A percentile compares a stretch with the other conserved stretches of the same genome.
phyloP scores from a whole-genome alignment of 1,139 yeast genomes.

The Candida sp. region DNA sequence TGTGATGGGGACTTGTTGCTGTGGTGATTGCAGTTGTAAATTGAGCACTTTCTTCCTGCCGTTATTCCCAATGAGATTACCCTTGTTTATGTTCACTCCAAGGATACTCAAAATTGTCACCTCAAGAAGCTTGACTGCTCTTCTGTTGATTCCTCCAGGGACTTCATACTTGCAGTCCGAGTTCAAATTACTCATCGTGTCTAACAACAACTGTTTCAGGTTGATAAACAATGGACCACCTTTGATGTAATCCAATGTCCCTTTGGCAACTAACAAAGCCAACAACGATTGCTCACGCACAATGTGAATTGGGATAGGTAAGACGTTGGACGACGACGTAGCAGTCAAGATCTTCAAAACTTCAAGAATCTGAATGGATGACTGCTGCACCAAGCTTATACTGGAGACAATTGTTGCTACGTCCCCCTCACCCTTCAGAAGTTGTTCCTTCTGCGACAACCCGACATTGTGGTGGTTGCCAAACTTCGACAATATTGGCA shows the following conservation, averaged over 20 bases:
- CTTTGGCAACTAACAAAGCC: conserved; percentile 74
- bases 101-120: conserved; percentile 58
- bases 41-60: conserved; percentile 19
- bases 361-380: conserved; percentile 68
- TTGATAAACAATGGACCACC: conserved; percentile 83
- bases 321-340: conserved; percentile 37
- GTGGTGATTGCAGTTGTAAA: conserved; percentile 6
- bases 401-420: conserved; percentile 33
- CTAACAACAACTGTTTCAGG: conserved; percentile 58
- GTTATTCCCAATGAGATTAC: conserved; percentile 4
- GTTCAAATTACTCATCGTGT: conserved; percentile 52
- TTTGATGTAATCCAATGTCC: conserved; percentile 80
- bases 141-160: conserved; percentile 65
- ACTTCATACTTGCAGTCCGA: conserved; percentile 54
- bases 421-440: conserved; percentile 31
- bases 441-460: conserved; percentile 42
- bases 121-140: conserved; percentile 60
- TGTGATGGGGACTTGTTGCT: conserved; percentile 21
- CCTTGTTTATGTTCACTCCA: conserved; percentile 33
- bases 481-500: conserved; percentile 66
- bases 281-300: conserved; percentile 71
- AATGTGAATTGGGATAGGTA: conserved; percentile 77
- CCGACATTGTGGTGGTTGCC: conserved; percentile 52
- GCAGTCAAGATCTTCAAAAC: conserved; percentile 56
- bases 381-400: conserved; percentile 73